Percentiles rank a stretch among this genome's conserved stretches.
Conservation (phyloP, 78 protist species). For the Parvularia atlantis region DNA sequence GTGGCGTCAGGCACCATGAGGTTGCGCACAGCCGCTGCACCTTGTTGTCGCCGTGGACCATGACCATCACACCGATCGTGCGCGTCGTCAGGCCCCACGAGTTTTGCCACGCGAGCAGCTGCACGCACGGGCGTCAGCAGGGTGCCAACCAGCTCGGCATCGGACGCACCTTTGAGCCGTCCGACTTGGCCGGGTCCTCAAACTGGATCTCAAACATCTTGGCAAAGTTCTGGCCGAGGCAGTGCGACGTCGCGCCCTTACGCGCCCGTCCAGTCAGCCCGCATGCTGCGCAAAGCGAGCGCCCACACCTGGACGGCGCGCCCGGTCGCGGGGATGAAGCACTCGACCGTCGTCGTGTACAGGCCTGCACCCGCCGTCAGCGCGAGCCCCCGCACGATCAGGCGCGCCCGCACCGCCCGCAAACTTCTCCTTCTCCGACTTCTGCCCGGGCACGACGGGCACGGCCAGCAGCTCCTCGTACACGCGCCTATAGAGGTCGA, state of each 20-base stretch:
- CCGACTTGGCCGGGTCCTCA: slow-evolving; percentile 34
- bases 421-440: slow-evolving; percentile 89
- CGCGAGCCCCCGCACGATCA: no score
- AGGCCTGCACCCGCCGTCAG: no score
- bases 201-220: slow-evolving; percentile 89
- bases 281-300: no score
- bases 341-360: slow-evolving; percentile 92
- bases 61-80: slow-evolving; percentile 75
- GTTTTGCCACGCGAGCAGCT: slow-evolving; percentile 78
- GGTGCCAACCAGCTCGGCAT: slow-evolving; percentile 97
- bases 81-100: slow-evolving; percentile 97
- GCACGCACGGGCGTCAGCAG: no score
- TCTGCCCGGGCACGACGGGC: slow-evolving; percentile 73
- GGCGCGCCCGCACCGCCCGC: no score
- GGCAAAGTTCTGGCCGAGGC: slow-evolving; percentile 92
- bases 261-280: no score
- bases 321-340: slow-evolving; percentile 85
- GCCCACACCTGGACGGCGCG: slow-evolving; percentile 87
- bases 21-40: no score
- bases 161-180: slow-evolving; percentile 21
- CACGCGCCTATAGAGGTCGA: slow-evolving; percentile 63
- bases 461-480: slow-evolving; percentile 87
- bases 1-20: no score
- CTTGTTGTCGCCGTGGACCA: slow-evolving; percentile 94
- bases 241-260: slow-evolving; percentile 90